Percentiles rank a stretch among this genome's conserved stretches.
Conservation (phyloP, 331 rosid species). For the Rosa hybrid region DNA sequence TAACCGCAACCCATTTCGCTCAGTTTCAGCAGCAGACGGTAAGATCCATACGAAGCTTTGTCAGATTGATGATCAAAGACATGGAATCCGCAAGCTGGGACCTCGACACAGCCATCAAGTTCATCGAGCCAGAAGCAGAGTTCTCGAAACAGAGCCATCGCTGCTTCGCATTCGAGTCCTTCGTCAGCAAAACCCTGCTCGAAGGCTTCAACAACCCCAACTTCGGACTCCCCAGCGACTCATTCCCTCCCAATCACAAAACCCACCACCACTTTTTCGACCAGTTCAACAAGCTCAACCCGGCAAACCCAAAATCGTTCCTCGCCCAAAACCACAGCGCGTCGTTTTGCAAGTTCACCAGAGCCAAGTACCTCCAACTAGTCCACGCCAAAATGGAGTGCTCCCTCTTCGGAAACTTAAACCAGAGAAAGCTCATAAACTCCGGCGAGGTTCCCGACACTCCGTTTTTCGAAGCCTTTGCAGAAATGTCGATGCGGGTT, state of each 20-base stretch:
- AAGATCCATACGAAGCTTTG: constrained; percentile 56
- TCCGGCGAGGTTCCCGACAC: constrained; percentile 82
- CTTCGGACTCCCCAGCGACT: constrained; percentile 25
- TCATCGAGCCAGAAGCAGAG: constrained; percentile 62
- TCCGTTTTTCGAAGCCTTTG: constrained; percentile 66
- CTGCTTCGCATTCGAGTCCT: constrained; percentile 71
- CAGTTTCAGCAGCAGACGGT: constrained; percentile 59
- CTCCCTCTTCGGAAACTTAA: constrained; percentile 78
- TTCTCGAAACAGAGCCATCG: constrained; percentile 56
- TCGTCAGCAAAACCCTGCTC: constrained; percentile 64
- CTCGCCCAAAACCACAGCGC: constrained; percentile 61
- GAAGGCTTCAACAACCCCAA: constrained; percentile 68
- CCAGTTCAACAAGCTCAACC: constrained; percentile 54
- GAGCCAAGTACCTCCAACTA: constrained; percentile 67
- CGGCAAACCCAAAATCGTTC: constrained; percentile 42
- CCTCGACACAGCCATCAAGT: constrained; percentile 60
- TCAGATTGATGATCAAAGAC: constrained; percentile 58
- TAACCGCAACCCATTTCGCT: constrained; percentile 60
- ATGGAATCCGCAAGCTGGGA: constrained; percentile 92
- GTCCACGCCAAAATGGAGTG: constrained; percentile 98
- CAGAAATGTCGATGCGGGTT: constrained; percentile 71
- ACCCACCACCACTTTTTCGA: constrained; percentile 45
- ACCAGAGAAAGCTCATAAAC: constrained; percentile 66
- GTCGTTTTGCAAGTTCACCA: constrained; percentile 51
- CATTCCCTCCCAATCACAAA: neutral